Conservation (phyloP, 805 yeast genomes). For the Zygotorulaspora chibaensis region DNA sequence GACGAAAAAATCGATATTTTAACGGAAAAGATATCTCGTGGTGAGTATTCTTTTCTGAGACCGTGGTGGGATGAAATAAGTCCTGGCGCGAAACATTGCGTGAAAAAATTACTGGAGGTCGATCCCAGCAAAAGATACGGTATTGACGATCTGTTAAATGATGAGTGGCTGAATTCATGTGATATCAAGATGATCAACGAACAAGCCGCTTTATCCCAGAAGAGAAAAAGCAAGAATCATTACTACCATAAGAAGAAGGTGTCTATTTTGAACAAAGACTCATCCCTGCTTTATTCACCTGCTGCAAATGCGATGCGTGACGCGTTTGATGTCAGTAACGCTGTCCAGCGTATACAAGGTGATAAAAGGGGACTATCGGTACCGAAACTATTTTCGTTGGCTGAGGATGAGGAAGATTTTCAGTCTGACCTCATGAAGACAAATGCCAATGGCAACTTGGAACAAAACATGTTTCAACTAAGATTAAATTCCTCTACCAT, state of each 20-base stretch:
- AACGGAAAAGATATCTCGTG: slow-evolving; percentile 64
- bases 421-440: slow-evolving; percentile 9
- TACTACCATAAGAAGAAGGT: slow-evolving; percentile 13
- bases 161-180: slow-evolving; percentile 58
- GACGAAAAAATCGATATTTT: slow-evolving; percentile 62
- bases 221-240: slow-evolving; percentile 23
- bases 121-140: slow-evolving; percentile 67
- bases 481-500: slow-evolving; percentile 39
- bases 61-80: slow-evolving; percentile 92
- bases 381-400: slow-evolving; percentile 19
- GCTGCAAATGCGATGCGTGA: slow-evolving; percentile 80
- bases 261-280: slow-evolving; percentile 16
- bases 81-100: slow-evolving; percentile 64
- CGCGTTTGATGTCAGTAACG: slow-evolving; percentile 81
- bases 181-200: slow-evolving; percentile 21
- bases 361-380: slow-evolving; percentile 35
- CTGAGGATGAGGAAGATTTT: slow-evolving; percentile 37
- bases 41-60: slow-evolving; percentile 65
- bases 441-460: slow-evolving; percentile 12
- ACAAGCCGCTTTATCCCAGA: slow-evolving; percentile 11
- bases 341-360: slow-evolving; percentile 77
- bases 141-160: slow-evolving; percentile 59
- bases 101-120: slow-evolving; percentile 59
- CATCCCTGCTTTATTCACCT: slow-evolving; percentile 48
- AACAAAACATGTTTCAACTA: slow-evolving; percentile 35